Percentiles rank a stretch among this genome's conserved stretches.
Conservation (phyloP, 305 asterid genomes). For the Solanum hybrid region DNA sequence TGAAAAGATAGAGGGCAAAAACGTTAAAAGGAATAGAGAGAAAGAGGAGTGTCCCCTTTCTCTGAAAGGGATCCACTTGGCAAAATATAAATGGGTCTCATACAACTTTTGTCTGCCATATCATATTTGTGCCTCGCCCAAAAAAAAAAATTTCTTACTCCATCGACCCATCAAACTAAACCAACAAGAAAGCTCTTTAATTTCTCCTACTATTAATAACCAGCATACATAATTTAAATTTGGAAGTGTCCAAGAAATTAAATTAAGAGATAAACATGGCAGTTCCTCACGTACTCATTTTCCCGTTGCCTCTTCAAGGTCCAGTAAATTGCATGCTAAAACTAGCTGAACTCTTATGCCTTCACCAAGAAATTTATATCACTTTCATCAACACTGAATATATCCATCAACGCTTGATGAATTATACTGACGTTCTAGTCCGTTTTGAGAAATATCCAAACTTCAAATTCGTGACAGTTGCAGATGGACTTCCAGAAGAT, state of each 20-base stretch:
- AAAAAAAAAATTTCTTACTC: no score
- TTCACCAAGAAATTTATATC: constrained; percentile 23
- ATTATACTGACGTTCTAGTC: constrained; percentile 29
- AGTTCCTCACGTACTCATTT: constrained; percentile 43
- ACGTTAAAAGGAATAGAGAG: no score
- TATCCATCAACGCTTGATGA: constrained; percentile 40
- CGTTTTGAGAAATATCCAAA: constrained; percentile 37
- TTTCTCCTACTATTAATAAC: not conserved
- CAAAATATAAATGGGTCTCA: no score
- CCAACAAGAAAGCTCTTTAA: not conserved
- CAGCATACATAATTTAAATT: no score
- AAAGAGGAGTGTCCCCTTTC: no score
- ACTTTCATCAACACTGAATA: constrained; percentile 47
- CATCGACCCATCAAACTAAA: not conserved
- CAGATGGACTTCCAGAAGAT: constrained; percentile 61
- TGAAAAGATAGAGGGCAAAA: no score
- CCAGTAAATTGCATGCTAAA: constrained; percentile 73
- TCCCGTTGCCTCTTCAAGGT: constrained; percentile 66
- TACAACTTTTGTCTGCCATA: no score
- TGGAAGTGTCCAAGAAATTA: not conserved
- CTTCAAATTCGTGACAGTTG: constrained; percentile 37
- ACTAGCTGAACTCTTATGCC: constrained; percentile 61
- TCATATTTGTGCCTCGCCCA: no score
- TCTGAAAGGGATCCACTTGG: no score
- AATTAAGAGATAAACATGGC: not conserved